Conservation (phyloP, 805 yeast species). For the Teunomyces lycoperdinae region DNA sequence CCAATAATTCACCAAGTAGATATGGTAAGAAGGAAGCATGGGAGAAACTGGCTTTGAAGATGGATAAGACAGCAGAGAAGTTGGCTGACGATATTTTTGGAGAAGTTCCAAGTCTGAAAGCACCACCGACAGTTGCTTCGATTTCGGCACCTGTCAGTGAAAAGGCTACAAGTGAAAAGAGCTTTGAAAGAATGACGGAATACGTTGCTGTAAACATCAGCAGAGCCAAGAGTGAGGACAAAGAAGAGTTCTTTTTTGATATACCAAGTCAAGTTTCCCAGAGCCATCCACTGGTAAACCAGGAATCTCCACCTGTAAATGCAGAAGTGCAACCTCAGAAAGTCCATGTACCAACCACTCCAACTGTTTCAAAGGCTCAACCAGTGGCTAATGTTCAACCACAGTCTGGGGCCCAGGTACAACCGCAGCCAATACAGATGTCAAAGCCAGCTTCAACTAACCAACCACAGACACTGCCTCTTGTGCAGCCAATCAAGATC, state of each 20-base stretch:
- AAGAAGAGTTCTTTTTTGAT: neutral
- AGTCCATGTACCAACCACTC: neutral
- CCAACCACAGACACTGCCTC: neutral
- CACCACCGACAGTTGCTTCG: neutral
- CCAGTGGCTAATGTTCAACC: neutral
- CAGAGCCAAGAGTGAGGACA: neutral
- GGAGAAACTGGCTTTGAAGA: slow-evolving; percentile 23
- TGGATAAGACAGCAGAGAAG: slow-evolving; percentile 32
- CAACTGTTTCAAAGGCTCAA: neutral
- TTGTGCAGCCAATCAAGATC: neutral
- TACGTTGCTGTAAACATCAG: neutral
- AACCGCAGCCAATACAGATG: neutral
- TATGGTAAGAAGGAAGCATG: slow-evolving; percentile 37
- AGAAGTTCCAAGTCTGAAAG: slow-evolving; percentile 7
- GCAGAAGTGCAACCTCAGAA: neutral
- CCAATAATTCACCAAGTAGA: neutral
- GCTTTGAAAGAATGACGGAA: neutral
- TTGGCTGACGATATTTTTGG: slow-evolving; percentile 43
- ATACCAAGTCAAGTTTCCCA: neutral
- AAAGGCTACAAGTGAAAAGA: slow-evolving; percentile 1
- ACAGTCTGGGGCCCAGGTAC: neutral
- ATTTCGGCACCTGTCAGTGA: neutral
- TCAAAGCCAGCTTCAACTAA: neutral
- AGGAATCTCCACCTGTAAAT: neutral
- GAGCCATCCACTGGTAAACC: neutral